Base-by-base conservation (phyloP, 306 rosid species). In the Gillenia trifoliata region DNA sequence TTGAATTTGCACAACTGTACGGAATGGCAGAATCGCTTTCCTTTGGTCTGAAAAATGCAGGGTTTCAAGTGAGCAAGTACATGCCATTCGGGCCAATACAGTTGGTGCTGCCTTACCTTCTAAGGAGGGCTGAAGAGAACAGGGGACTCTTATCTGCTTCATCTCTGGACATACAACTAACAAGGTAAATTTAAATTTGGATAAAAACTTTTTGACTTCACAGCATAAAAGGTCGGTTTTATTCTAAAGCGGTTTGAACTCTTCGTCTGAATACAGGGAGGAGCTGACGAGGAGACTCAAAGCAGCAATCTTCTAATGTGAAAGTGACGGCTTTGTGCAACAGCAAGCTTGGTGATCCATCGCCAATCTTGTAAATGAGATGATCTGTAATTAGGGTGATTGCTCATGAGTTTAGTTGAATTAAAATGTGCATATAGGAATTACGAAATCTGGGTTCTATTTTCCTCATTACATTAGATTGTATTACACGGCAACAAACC, bases 1-100 rank as follows among this genome's bases (percentile, higher is more conserved):
- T 94, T 2, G 96, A 94, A 74, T 94, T 94, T 75, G 99, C 99
- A 9, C 97, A 92, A 70, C 85, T 94, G 17, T 82, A 82, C 47
- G 97, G 99, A 50, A 94, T 94, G 99, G 84, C 97, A 4, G 99
- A 94, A 47, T 88, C 91, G 11, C 86, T 94, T 29, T 94, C 99
- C 20, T 90, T 79, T 74, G 93, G 89, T 29, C 72, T 94, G 65
- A 83, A 90, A 78, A 88, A 89, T 68, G 96, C 97, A 67, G 99
- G 99, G 72, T 94, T 94, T 77, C 96, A 89, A 76, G 99, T 94
- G 5, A 94, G 99, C 59, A 94, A 94, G 81, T 94, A 94, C 1
- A 88, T 94, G 99, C 97, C 99, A 11, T 92, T 90, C 77, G 99
- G 99, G 23, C 89, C 92, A 0, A 81, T 94, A 3, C 89, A 88